Conservation (phyloP, 805 yeast genomes). For the Cyberlindnera samutprakarnensis region DNA sequence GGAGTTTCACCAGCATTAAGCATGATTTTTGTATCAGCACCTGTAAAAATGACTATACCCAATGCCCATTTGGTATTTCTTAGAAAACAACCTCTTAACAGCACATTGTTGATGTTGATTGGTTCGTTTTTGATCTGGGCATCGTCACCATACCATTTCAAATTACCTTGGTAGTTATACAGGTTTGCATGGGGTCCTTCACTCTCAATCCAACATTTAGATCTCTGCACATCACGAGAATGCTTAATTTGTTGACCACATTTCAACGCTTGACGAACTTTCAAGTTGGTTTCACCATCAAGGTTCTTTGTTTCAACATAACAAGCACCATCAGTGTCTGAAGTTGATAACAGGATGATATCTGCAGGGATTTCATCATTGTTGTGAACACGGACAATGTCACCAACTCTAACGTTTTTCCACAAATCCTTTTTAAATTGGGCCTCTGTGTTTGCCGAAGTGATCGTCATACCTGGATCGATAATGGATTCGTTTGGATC, state of each 20-base stretch:
- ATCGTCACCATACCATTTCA: constrained; percentile 40
- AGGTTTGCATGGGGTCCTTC: constrained; percentile 81
- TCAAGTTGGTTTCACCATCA: constrained; percentile 76
- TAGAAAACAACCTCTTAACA: constrained; percentile 69
- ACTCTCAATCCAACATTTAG: constrained; percentile 64
- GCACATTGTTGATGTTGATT: constrained; percentile 57
- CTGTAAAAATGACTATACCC: constrained; percentile 72
- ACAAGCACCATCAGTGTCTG: constrained; percentile 65
- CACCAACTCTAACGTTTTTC: constrained; percentile 73
- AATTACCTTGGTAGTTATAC: constrained; percentile 69
- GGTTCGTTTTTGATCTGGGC: constrained; percentile 46
- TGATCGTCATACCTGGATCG: constrained; percentile 49
- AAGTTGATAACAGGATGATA: constrained; percentile 53
- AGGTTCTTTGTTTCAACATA: constrained; percentile 72
- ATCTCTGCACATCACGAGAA: constrained; percentile 39
- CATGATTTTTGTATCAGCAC: constrained; percentile 76
- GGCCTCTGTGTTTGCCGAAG: constrained; percentile 38
- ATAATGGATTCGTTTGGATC: constrained; percentile 43
- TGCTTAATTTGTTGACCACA: constrained; percentile 44
- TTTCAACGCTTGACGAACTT: constrained; percentile 67
- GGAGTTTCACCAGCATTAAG: constrained; percentile 76
- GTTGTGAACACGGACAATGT: constrained; percentile 59
- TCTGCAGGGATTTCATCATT: constrained; percentile 84
- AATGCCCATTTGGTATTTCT: constrained; percentile 81
- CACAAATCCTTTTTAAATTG: constrained; percentile 42